Evolutionary conservation across 2,329 filamentous ascomycete genomes (phyloP).

Genomic region (Fusarium sp.): DNA sequence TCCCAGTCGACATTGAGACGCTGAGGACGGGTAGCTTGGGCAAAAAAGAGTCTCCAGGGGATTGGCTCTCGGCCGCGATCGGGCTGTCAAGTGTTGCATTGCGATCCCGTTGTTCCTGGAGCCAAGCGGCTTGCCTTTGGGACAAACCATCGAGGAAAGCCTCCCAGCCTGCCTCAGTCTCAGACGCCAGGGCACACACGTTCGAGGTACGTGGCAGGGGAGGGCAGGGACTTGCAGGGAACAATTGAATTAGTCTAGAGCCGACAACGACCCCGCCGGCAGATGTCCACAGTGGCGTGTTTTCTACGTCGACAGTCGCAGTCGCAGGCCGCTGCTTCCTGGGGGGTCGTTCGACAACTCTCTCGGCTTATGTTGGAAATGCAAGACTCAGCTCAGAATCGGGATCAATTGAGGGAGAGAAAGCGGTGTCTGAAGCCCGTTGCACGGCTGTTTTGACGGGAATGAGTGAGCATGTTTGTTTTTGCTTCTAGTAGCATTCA

Average conservation of each 20-base stretch:
- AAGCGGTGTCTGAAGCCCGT: constrained; percentile 1
- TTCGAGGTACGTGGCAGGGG: neutral
- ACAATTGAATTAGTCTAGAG: constrained; percentile 8
- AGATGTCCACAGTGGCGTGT: constrained; percentile 24
- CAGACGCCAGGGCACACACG: neutral
- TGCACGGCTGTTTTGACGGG: neutral
- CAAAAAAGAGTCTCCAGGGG: neutral
- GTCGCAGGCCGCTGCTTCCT: neutral
- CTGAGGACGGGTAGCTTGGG: constrained; percentile 6
- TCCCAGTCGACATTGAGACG: constrained; percentile 17
- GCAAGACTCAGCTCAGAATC: constrained; percentile 31
- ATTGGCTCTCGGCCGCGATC: neutral
- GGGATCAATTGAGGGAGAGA: constrained; percentile 5
- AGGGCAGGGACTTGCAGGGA: constrained; percentile 13
- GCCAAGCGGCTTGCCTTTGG: neutral
- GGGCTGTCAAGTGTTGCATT: neutral
- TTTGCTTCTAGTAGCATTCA: neutral
- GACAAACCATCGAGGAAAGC: neutral
- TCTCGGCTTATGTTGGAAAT: constrained; percentile 11
- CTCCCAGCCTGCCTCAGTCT: neutral
- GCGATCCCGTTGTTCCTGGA: neutral
- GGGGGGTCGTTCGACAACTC: constrained; percentile 7
- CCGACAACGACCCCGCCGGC: constrained; percentile 12
- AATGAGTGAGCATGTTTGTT: neutral
- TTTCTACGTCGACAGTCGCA: constrained; percentile 20